Base-by-base conservation (phyloP, 2,329 filamentous ascomycete genomes). In the Cytospora leucostoma region DNA sequence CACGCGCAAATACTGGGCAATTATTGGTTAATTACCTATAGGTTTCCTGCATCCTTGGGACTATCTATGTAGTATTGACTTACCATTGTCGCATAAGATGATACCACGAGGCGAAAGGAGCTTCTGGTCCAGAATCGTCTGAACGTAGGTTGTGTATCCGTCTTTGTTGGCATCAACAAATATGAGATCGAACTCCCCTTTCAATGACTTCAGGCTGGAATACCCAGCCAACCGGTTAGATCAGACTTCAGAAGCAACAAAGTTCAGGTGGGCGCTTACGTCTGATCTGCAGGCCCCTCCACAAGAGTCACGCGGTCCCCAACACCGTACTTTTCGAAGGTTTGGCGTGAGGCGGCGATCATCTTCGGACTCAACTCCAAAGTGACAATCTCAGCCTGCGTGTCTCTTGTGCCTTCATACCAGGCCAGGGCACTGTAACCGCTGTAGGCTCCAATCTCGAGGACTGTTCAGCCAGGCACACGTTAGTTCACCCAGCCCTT, bases 131-230 rank as follows among this genome's bases (percentile, higher is more conserved):
- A 68, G 65, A 53, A 68, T 68, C 21, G 51, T 57, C 53, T 67
- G 57, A 47, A 70, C 62, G 38, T 68, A 70, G 3, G 35, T 53
- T 17, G 56, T 57, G 52, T 67, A 67, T 21, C 61, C 62, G 33
- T 71, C 68, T 64, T 74, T 75, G 57, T 75, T 71, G 3, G 72
- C 72, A 33, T 74, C 72, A n/a, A 75, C 66, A 56, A 75, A 74
- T 49, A 74, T 67, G 21, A 75, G 52, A 56, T 75, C 73, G 47
- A 74, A 75, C 15, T 67, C 56, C 5, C 68, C 70, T 1, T 59
- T 65, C 13, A 73, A 65, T 7, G 65, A 67, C 56, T 40, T 40
- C 2, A 40, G 37, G 13, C 37, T 40, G 3, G 2, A 27, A 27
- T 2, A 40, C 5, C 4, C 37, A 6, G 2, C 12, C 10, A 40